phyloP scores from a whole-genome alignment of 2,329 filamentous ascomycete genomes.

The Mycosphaerelloides madeirae region DNA sequence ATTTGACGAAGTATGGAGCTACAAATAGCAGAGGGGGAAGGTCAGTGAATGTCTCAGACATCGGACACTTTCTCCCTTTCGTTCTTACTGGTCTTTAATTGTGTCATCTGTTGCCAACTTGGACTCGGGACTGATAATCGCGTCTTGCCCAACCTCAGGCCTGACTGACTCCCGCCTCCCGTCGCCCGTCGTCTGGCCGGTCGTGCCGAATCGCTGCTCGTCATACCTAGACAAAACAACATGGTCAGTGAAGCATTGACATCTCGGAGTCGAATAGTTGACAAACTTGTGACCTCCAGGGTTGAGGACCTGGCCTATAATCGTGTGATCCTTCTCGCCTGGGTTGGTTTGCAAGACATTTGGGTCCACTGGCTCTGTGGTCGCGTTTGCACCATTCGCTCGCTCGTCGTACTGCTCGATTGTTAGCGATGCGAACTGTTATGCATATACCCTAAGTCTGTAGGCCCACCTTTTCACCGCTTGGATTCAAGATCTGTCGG shows the following conservation, averaged over 20 bases:
- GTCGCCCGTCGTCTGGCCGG: conserved; percentile 10
- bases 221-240: conserved; percentile 14
- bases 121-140: conserved; percentile 8
- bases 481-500: conserved; percentile 16
- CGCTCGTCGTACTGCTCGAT: conserved; percentile 16
- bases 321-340: conserved; percentile 15
- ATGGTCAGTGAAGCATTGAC: neutral
- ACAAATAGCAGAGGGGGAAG: no score
- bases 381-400: conserved; percentile 12
- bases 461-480: conserved; percentile 7
- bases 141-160: conserved; percentile 2
- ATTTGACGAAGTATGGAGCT: conserved; percentile 17
- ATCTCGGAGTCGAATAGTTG: neutral
- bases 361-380: conserved; percentile 2
- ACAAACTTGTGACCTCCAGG: conserved; percentile 15
- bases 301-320: conserved; percentile 18
- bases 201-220: conserved; percentile 14
- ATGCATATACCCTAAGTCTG: no score
- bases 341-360: conserved; percentile 8
- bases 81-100: conserved; percentile 19
- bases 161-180: neutral
- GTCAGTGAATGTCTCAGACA: no score
- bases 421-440: neutral
- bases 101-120: conserved; percentile 9
- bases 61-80: no score